Percentiles rank a stretch among this genome's conserved stretches.
Evolutionary conservation across 495 filamentous ascomycete species (phyloP).

Genomic region (Elasticomyces elasticus): DNA sequence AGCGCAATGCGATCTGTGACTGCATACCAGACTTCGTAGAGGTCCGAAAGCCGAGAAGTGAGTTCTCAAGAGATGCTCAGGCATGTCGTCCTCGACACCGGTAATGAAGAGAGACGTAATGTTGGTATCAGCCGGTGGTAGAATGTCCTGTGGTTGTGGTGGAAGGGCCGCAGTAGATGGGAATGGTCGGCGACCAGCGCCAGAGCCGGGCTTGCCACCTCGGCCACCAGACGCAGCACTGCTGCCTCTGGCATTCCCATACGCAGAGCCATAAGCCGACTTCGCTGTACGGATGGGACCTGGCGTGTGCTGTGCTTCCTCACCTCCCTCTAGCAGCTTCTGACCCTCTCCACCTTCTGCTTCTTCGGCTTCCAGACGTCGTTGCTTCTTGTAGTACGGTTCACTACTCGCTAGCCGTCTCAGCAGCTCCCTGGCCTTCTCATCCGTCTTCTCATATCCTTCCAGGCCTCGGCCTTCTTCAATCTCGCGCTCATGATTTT

Average conservation of each 20-base stretch:
- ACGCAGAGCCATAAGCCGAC: conserved; percentile 22
- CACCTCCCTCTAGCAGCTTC: conserved; percentile 34
- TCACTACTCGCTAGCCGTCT: conserved; percentile 79
- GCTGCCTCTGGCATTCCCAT: background rate
- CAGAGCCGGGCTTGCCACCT: conserved; percentile 4
- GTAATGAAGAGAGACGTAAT: conserved; percentile 90
- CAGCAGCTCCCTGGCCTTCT: conserved; percentile 84
- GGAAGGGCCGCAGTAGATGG: conserved; percentile 64
- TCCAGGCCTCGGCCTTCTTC: conserved; percentile 76
- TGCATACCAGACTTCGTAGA: conserved; percentile 83
- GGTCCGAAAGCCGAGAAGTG: conserved; percentile 83
- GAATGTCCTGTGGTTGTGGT: conserved; percentile 68
- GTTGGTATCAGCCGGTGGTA: conserved; percentile 69
- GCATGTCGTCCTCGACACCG: conserved; percentile 90
- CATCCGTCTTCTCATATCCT: conserved; percentile 93
- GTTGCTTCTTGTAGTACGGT: conserved; percentile 81
- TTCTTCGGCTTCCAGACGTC: conserved; percentile 50
- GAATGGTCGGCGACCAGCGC: conserved; percentile 46
- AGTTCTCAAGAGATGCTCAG: conserved; percentile 78
- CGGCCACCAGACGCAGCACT: background rate
- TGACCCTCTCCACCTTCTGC: conserved; percentile 39
- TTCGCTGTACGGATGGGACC: conserved; percentile 32
- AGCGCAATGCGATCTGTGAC: conserved; percentile 91
- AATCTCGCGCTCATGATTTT: conserved; percentile 89
- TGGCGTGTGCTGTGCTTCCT: conserved; percentile 22